Evolutionary conservation across 208 protist species (phyloP), one percentile per base, ranked within the genome.

Genomic region (Kentomonas sorsogonicus): DNA sequence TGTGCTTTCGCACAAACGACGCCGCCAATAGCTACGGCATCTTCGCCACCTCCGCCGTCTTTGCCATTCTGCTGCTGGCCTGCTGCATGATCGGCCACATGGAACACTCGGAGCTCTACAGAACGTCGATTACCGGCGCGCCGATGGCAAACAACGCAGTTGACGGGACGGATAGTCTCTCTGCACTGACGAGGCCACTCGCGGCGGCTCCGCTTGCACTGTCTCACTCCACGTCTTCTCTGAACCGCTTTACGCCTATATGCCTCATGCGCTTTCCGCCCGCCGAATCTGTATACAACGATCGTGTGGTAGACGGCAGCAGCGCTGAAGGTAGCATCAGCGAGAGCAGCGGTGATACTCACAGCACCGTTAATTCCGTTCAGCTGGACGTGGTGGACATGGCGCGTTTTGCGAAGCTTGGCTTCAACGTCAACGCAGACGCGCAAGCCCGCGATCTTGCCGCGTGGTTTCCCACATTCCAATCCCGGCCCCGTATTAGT

Each of bases 391-490:
- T 88, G 40, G 51, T 82, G 0, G 74, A 63, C 50, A 76, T 88
- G 60, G 73, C 77, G 1, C 69, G 85, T 31, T 78, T 91, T 38
- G 71, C 80, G 1, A 88, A 85, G 48, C 33, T 91, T 4, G 68
- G 67, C 13, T 55, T 84, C 53, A 82, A 80, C 47, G 18, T 23
- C 16, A 59, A 76, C 36, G 4, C 33, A 5, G 41, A 46, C 1
- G 40, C 58, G 10, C 74, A 74, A 53, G 33, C 59, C 9, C 48
- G 29, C 2, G 83, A 91, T 48, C 46, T 91, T 10, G 18, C 55
- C 2, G 36, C n/a, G 27, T 88, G 74, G 74, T 86, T 91, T 50
- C 83, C 83, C 0, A 44, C 41, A 5, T 87, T 79, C 53, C 33
- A 16, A 1, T 65, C 62, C n/a, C n/a, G n/a, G n/a, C n/a, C n/a